Evolutionary conservation across 345 rosid genomes (phyloP), one percentile per base, ranked within the genome.

Genomic region (Combretum micranthum): DNA sequence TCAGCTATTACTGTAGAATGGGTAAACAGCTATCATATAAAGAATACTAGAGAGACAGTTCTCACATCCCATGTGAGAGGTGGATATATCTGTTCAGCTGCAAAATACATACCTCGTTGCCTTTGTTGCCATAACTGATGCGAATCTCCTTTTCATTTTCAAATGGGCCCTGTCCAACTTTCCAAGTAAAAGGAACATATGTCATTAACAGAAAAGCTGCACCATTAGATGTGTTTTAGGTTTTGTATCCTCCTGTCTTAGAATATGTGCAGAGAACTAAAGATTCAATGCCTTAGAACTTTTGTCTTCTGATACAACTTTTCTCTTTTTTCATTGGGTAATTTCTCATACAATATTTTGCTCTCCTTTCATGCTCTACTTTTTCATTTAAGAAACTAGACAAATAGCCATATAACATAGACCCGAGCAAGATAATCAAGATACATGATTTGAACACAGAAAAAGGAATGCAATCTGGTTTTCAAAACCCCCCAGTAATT

Each of bases 101-200:
- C 53, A 44, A 15, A 53, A 4, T n/a, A 54, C 57, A 62, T 83
- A 92, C 98, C 95, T 92, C 96, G 71, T 92, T 92, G 61, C 98
- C 96, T 77, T 88, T 92, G 83, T 75, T 80, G 48, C 98, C 96
- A 72, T 88, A 92, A 75, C 95, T 88, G 57, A 92, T 92, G 48
- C 75, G 69, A 63, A 92, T 77, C 83, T 88, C 96, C 67, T 80
- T 83, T 69, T 69, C 79, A 16, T 47, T 65, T 32, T 65, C 65
- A 49, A 71, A 60, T 48, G 79, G 66, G 74, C 53, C 69, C 70
- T 76, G 79, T 42, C 66, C 74, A 62, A 72, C 97, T 90, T 75
- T 72, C 62, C 70, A 61, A 47, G 55, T 26, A 25, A 50, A 59
- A 55, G 32, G 39, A 25, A 23, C 20, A 23, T n/a, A 44, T 25